Evolutionary conservation across 257 asterid genomes (phyloP).

Genomic region (Petunia secreta): DNA sequence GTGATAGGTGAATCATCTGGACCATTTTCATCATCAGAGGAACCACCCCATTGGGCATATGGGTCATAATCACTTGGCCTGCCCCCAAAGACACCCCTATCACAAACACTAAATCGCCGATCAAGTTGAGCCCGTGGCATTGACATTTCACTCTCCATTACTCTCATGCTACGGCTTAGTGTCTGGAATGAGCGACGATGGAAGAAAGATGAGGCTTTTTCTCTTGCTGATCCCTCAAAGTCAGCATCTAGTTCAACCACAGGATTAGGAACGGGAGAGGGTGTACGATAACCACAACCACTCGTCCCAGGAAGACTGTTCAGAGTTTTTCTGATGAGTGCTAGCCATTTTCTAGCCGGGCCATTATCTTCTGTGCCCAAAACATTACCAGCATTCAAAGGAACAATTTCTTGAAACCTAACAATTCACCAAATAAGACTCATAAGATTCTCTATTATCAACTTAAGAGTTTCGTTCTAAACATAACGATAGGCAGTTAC

Average conservation of each 20-base stretch:
- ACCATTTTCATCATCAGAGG: constrained; percentile 66
- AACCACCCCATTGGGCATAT: constrained; percentile 62
- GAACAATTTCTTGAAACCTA: constrained; percentile 99
- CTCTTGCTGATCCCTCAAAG: constrained; percentile 71
- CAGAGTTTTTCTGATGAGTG: constrained; percentile 71
- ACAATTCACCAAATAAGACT: constrained; percentile 49
- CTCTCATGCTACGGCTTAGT: constrained; percentile 79
- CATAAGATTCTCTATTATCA: neutral
- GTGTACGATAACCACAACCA: constrained; percentile 57
- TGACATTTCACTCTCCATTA: constrained; percentile 58
- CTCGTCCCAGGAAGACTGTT: constrained; percentile 74
- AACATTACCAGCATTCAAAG: constrained; percentile 95
- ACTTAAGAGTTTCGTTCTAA: neutral
- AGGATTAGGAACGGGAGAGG: constrained; percentile 85
- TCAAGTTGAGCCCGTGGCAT: constrained; percentile 68
- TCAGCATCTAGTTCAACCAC: constrained; percentile 79
- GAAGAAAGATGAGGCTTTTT: constrained; percentile 57
- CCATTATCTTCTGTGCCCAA: constrained; percentile 96
- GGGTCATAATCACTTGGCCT: constrained; percentile 63
- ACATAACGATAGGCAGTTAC: constrained; percentile 31
- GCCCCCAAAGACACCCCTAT: constrained; percentile 62
- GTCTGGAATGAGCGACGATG: constrained; percentile 76
- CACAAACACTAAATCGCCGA: constrained; percentile 84
- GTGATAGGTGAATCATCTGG: constrained; percentile 57
- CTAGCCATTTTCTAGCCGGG: constrained; percentile 92